Base-by-base conservation (phyloP, 306 rosid genomes). In the Vigna mungo region DNA sequence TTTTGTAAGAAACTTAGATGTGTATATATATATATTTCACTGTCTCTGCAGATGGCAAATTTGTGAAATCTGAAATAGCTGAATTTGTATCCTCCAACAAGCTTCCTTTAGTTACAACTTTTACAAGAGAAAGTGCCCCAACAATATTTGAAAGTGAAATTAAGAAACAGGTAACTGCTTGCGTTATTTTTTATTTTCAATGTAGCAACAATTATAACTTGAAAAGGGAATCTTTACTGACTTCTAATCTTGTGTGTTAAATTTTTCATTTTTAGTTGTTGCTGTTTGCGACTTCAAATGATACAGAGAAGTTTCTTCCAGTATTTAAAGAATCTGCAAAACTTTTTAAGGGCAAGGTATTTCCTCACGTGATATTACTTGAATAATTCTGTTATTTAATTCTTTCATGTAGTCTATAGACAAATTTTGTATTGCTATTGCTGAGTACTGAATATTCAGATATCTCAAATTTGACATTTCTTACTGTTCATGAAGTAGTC, bases 281-380 rank as follows among this genome's bases (percentile, higher is more conserved):
- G 85, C 88, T 95, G 60, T 95, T 95, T 68, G 94, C 86, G 71
- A 78, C 86, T 71, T 79, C 85, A 77, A 92, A 86, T n/a, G 96
- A 95, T 51, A 78, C 96, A 17, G 88, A 83, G 82, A 89, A 87
- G 81, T 76, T 91, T 53, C n/a, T 92, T 68, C 91, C 96, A 48
- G 60, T 69, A 55, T 95, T 92, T 83, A 68, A 68, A 52, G 97
- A 88, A 82, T 89, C 90, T 9, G 92, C 99, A n/a, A 91, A 90
- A 68, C 9, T 71, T 65, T 95, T 90, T 91, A 92, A 89, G 85
- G 99, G 99, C 74, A 92, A 90, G 99, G 99, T 92, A 46, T 68
- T 74, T 86, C 71, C 56, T 51, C 36, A 43, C 61, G 15, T 47
- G 60, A 79, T 56, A 69, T 72, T 27, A 41, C 55, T 44, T 54